Evolutionary conservation across 176 grass and related monocot genomes (phyloP), one percentile per base, ranked within the genome.

Genomic region (Rhynchospora tenuis): DNA sequence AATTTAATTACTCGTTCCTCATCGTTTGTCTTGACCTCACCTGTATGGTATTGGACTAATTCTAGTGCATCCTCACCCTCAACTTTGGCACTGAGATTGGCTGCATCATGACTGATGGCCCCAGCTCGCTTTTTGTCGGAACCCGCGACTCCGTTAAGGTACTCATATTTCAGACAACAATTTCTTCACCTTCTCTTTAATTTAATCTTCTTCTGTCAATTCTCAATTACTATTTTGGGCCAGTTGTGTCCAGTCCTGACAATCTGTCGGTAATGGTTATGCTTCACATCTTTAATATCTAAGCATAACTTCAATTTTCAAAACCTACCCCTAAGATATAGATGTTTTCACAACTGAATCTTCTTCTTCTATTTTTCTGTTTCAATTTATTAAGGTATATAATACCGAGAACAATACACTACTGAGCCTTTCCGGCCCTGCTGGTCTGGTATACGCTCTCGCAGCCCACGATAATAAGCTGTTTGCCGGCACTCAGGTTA

Each of bases 21-120:
- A 61, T 86, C 64, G 31, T 64, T 26, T n/a, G n/a, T n/a, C n/a
- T n/a, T n/a, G n/a, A n/a, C n/a, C n/a, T n/a, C 46, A 59, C 57
- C 50, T 79, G 56, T 84, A 48, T 76, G 20, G 19, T 84, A 98
- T 93, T 96, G 97, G 33, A 2, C 33, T 38, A 38, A 38, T 38
- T 70, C 88, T 83, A 2, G 83, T 81, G 88, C 27, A 83, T 99
- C 74, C 73, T 72, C 66, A 73, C 33, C 33, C 33, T 2, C 33
- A 38, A 38, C 33, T 38, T 99, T 59, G 86, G 93, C 52, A 44
- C 60, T 83, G 97, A 99, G 83, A 85, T 99, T 20, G 97, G 97
- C 50, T 99, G 97, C 81, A 96, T 99, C 91, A 99, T 99, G 62
- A 93, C 83, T 19, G 97, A 99, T 82, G 97, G 89, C 54, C 90